Percentiles rank a stretch among this genome's conserved stretches.
Evolutionary conservation across 73 alveolate genomes (phyloP).

Genomic region (Paramecium biaurelia): DNA sequence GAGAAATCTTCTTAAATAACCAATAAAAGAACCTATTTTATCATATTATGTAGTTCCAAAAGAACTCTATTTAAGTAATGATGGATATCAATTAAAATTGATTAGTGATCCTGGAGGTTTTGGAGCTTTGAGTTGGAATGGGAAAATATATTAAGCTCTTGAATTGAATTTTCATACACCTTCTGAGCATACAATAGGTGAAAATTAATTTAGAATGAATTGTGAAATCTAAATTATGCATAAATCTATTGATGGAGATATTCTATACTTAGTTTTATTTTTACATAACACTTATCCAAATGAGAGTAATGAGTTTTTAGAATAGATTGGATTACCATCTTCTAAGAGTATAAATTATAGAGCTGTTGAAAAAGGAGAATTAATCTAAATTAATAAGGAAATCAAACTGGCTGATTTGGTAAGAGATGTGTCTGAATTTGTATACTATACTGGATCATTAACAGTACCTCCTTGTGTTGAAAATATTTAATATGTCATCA

Average conservation of each 20-base stretch:
- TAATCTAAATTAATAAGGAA: neutral
- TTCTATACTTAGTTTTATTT: neutral
- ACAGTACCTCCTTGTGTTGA: constrained; percentile 31
- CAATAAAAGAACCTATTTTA: neutral
- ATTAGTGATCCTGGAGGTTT: constrained; percentile 1
- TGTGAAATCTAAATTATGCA: constrained; percentile 41
- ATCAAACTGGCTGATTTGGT: neutral
- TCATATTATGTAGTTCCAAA: neutral
- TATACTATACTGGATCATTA: neutral
- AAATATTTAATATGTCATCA: neutral
- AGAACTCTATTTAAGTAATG: neutral
- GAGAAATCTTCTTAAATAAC: neutral
- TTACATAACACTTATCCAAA: constrained; percentile 23
- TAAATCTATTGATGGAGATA: neutral
- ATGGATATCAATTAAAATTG: constrained; percentile 18
- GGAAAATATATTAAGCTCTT: neutral
- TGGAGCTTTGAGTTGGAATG: constrained; percentile 36
- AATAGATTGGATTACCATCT: neutral
- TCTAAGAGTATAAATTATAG: neutral
- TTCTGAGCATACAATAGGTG: neutral
- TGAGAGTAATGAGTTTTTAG: neutral
- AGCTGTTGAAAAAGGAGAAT: constrained; percentile 30
- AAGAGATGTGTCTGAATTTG: neutral
- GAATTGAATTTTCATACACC: constrained; percentile 35
- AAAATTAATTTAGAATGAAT: neutral